Base-by-base conservation (phyloP, 2,329 filamentous ascomycete species). In the Dactylellina haptotyla region DNA sequence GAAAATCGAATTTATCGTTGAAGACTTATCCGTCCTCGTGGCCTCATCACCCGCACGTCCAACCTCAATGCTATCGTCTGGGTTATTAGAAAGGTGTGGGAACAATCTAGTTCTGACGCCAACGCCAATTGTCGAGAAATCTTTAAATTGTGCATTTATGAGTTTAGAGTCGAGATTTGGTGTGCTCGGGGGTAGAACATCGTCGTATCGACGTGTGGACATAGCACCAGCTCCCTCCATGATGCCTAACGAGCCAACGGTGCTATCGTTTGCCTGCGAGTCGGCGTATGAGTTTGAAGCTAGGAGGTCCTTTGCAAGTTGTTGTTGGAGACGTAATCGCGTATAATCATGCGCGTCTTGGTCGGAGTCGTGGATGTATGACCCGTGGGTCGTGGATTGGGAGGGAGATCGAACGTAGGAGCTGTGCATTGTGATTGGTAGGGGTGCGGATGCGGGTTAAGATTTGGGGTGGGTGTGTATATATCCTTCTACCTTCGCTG, bases 311-410 rank as follows among this genome's bases (percentile, higher is more conserved):
- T 32, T 30, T 3, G 56, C 69, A 14, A 73, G 34, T 56, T 73
- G 69, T 30, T 63, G 61, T 25, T 73, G 69, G 1, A 73, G 61
- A 8, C 69, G 46, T 28, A 73, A 26, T 37, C 69, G 69, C 61
- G 69, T 73, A 26, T 53, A 53, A 41, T 73, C 69, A 41, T 73
- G 61, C 45, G 69, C 69, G 61, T 73, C 69, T 48, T 73, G 69
- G 30, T 73, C 69, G 2, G 69, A 73, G 28, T 73, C 69, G 56
- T 73, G 69, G 12, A 62, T 23, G 37, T 73, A 73, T 9, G 69
- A 73, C 10, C 69, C 69, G 41, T 73, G 69, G 20, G 69, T 73
- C 1, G 69, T 73, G 0, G 61, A 66, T 20, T 53, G 61, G 8
- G 69, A 66, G 5, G 54, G 61, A 0, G 69, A 66, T 26, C 69